Evolutionary conservation across 257 asterid genomes (phyloP).

Genomic region (Rubia yunnanensis): DNA sequence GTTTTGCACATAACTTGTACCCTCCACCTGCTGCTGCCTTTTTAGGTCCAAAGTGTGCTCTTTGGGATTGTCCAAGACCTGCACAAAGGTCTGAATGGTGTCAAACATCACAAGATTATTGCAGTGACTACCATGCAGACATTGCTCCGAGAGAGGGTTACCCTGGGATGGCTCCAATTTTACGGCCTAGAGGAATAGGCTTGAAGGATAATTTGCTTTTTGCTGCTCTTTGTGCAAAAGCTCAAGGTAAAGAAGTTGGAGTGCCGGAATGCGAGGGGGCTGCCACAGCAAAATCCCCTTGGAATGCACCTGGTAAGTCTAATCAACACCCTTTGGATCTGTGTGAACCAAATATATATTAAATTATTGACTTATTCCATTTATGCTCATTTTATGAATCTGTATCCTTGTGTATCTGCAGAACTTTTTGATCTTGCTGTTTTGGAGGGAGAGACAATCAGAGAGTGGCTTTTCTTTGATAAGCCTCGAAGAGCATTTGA

Average conservation of each 20-base stretch:
- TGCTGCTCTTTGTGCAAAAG: slow-evolving; percentile 83
- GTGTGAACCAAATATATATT: background rate
- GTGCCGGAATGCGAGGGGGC: slow-evolving; percentile 98
- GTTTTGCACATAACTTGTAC: slow-evolving; percentile 43
- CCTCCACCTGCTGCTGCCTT: slow-evolving; percentile 95
- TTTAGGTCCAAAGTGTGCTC: slow-evolving; percentile 95
- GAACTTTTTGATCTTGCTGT: slow-evolving; percentile 76
- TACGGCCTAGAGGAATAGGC: slow-evolving; percentile 89
- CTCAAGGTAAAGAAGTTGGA: slow-evolving; percentile 79
- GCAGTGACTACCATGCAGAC: slow-evolving; percentile 28
- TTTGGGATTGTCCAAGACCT: slow-evolving; percentile 71
- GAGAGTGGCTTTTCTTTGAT: slow-evolving; percentile 98
- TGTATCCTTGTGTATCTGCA: slow-evolving; percentile 21
- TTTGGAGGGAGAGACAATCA: slow-evolving; percentile 71
- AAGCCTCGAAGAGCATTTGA: slow-evolving; percentile 97
- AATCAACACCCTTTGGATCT: background rate
- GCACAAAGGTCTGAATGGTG: slow-evolving; percentile 33
- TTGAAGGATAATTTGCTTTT: slow-evolving; percentile 87
- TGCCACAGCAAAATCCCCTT: slow-evolving; percentile 95
- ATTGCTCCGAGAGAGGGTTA: slow-evolving; percentile 81
- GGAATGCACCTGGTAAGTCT: slow-evolving; percentile 87
- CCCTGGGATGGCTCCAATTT: slow-evolving; percentile 66
- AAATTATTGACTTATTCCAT: background rate
- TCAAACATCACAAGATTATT: slow-evolving; percentile 35
- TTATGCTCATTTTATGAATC: background rate